These are phyloP conservation scores for Bjerkandera adusta DNA, from an alignment of 1,284 basidiomycete genomes.

Conservation along the genomic window DNA sequence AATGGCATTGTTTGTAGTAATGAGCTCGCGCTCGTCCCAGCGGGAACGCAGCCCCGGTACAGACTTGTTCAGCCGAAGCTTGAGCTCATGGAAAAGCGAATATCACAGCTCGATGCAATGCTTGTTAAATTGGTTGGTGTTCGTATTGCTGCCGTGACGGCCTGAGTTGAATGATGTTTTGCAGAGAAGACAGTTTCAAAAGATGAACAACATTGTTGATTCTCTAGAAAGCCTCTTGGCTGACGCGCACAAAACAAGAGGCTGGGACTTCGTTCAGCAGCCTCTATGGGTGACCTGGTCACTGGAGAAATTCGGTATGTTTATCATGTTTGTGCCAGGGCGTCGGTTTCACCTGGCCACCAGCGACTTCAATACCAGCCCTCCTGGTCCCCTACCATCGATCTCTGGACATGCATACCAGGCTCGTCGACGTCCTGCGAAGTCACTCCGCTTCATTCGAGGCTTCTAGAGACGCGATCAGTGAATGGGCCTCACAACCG, in stretches of 20 bases:
- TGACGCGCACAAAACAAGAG: constrained; percentile 69
- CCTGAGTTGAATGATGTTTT: not conserved
- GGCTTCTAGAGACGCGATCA: constrained; percentile 55
- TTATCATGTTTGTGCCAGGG: not conserved
- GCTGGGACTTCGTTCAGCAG: constrained; percentile 67
- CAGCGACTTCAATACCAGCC: constrained; percentile 55
- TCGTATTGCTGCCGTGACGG: constrained; percentile 3
- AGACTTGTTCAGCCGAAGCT: constrained; percentile 62
- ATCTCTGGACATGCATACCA: constrained; percentile 55
- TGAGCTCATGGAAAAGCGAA: constrained; percentile 60
- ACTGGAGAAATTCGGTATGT: constrained; percentile 70
- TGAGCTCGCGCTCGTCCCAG: constrained; percentile 50
- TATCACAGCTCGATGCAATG: constrained; percentile 57
- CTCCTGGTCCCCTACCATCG: constrained; percentile 67
- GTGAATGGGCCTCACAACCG: constrained; percentile 65
- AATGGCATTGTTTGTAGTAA: constrained; percentile 44
- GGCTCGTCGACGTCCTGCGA: constrained; percentile 56
- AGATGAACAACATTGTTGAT: constrained; percentile 59
- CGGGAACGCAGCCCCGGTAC: constrained; percentile 49
- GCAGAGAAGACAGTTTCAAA: constrained; percentile 68
- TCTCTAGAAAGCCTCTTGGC: constrained; percentile 58
- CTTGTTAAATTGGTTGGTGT: constrained; percentile 59
- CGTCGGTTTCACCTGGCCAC: constrained; percentile 2
- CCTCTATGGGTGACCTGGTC: constrained; percentile 81
- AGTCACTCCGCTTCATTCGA: constrained; percentile 68